These are phyloP conservation scores for Pistacia vera DNA, from an alignment of 345 rosid species.

Conservation along the genomic window DNA sequence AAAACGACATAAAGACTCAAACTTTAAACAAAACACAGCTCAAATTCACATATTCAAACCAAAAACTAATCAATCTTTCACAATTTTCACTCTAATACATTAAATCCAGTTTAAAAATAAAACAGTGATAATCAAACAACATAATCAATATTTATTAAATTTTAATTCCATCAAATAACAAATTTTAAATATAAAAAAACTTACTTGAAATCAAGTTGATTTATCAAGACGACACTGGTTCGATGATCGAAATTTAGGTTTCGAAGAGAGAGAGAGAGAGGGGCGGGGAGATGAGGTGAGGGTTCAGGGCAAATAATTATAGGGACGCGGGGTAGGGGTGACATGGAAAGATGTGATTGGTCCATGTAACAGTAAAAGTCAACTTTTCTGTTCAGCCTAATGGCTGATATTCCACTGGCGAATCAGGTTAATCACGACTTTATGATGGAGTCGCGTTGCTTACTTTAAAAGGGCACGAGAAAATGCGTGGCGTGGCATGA, in stretches of 20 bases:
- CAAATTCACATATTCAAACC: slow-evolving; percentile 2
- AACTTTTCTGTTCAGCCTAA: no score
- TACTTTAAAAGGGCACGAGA: no score
- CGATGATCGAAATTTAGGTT: slow-evolving; percentile 25
- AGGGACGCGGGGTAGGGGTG: slow-evolving; percentile 24
- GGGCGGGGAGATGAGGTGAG: slow-evolving; percentile 15
- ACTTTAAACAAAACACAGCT: slow-evolving; percentile 10
- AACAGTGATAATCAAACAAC: not conserved
- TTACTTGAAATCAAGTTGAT: slow-evolving; percentile 24
- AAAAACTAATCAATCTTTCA: not conserved
- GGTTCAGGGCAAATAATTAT: slow-evolving; percentile 33
- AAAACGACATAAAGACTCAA: no score
- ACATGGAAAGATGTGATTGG: no score
- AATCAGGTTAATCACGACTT: no score
- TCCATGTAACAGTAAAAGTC: no score
- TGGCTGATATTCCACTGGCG: no score
- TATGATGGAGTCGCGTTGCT: no score
- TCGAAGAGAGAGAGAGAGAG: slow-evolving; percentile 4
- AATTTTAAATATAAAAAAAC: not conserved
- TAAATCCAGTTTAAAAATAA: not conserved
- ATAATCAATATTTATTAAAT: not conserved
- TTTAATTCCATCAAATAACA: not conserved
- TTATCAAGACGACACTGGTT: slow-evolving; percentile 1
- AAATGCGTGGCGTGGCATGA: no score
- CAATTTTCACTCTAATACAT: not conserved